A percentile compares a stretch with the other conserved stretches of the same genome.
Evolutionary conservation across 1,284 basidiomycete species (phyloP).

Genomic region (Pseudozyma hubeiensis): DNA sequence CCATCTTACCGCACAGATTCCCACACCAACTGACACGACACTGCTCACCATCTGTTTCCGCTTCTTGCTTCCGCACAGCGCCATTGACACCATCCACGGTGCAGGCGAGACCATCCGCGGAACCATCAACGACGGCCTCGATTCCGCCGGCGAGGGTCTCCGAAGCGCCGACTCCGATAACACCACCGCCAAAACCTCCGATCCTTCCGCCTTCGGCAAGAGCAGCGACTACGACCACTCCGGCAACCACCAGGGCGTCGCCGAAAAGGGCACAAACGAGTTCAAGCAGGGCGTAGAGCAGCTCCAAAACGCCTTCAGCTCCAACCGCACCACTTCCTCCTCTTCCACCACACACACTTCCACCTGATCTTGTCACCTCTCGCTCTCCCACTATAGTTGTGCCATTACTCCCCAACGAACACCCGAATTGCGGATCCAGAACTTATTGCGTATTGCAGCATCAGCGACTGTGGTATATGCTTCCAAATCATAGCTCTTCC

Average conservation of each 20-base stretch:
- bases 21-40: neutral
- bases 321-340: conserved; percentile 1
- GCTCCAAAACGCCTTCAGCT: conserved; percentile 5
- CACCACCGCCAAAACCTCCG: neutral
- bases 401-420: no score
- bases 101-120: conserved; percentile 57
- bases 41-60: neutral
- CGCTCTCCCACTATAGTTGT: no score
- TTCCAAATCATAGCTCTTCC: conserved; percentile 16
- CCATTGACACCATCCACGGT: conserved; percentile 46
- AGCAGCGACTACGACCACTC: conserved; percentile 25
- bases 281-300: conserved; percentile 32
- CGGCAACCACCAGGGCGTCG: conserved; percentile 22
- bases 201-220: conserved; percentile 16
- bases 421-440: no score
- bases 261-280: conserved; percentile 27
- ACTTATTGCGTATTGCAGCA: no score
- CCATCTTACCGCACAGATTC: no score
- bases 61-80: conserved; percentile 18
- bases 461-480: no score
- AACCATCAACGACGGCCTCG: conserved; percentile 52
- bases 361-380: neutral
- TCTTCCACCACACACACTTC: conserved; percentile 8
- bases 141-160: conserved; percentile 53
- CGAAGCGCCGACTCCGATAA: conserved; percentile 4